Conservation (phyloP, 176 grass and related monocot species). For the Triticum monococcum region DNA sequence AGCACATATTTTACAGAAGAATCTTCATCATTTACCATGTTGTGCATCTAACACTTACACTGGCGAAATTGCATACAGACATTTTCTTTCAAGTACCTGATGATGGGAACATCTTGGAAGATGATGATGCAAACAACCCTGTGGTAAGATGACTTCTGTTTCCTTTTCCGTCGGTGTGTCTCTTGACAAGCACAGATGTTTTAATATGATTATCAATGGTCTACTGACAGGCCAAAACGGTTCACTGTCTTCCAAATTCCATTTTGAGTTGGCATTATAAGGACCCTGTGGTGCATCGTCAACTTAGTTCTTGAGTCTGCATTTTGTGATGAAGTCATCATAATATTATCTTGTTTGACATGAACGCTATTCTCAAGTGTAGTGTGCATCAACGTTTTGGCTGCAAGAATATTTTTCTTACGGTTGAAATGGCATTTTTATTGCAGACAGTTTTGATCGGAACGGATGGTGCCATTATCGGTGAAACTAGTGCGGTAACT, state of each 20-base stretch:
- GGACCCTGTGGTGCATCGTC: background rate
- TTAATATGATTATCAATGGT: slow-evolving; percentile 8
- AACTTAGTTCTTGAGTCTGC: background rate
- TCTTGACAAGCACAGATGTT: background rate
- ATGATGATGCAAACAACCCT: slow-evolving; percentile 65
- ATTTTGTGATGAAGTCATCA: background rate
- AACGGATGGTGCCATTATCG: slow-evolving; percentile 47
- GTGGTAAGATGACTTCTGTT: slow-evolving; percentile 56
- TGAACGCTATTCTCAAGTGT: background rate
- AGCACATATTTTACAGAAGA: background rate
- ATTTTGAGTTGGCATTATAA: background rate
- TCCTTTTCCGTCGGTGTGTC: slow-evolving; percentile 10
- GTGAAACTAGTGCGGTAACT: slow-evolving; percentile 45
- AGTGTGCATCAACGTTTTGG: slow-evolving; percentile 16
- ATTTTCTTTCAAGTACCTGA: slow-evolving; percentile 93
- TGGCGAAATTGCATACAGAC: slow-evolving; percentile 49
- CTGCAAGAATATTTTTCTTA: slow-evolving; percentile 5
- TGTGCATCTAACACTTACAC: slow-evolving; percentile 13
- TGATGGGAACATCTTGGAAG: slow-evolving; percentile 67
- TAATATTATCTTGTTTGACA: slow-evolving; percentile 7
- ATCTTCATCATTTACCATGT: background rate
- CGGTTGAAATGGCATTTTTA: slow-evolving; percentile 37
- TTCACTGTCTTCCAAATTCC: background rate
- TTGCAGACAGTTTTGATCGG: slow-evolving; percentile 93
- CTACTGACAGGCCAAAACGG: background rate